phyloP scores from a whole-genome alignment of 345 rosid species.

The Acer campestre region DNA sequence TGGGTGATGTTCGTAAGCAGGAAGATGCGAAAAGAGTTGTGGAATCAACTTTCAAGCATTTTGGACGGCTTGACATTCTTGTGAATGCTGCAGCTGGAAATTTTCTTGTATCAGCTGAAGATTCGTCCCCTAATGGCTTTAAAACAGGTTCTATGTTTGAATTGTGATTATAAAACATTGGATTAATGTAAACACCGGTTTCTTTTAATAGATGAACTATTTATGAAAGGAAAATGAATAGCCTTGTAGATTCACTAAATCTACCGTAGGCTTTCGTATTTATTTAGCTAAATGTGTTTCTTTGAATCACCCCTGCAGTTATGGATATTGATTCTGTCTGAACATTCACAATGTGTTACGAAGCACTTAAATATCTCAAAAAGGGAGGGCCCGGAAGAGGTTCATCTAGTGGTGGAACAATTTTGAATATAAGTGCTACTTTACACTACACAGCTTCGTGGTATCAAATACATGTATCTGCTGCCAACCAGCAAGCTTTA shows the following conservation, averaged over 20 bases:
- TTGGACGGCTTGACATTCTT: slow-evolving; percentile 67
- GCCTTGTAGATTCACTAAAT: neutral
- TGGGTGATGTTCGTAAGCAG: slow-evolving; percentile 78
- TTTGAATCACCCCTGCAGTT: slow-evolving; percentile 42
- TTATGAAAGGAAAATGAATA: neutral
- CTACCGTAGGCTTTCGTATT: neutral
- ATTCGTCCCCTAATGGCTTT: slow-evolving; percentile 82
- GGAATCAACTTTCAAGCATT: slow-evolving; percentile 65
- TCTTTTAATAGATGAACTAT: neutral
- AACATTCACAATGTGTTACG: slow-evolving; percentile 74
- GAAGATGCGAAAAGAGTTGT: slow-evolving; percentile 73
- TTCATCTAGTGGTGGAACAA: slow-evolving; percentile 50
- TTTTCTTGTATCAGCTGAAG: slow-evolving; percentile 74
- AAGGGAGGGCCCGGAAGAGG: slow-evolving; percentile 65
- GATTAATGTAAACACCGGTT: neutral
- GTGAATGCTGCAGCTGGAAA: slow-evolving; percentile 87
- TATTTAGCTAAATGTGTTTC: slow-evolving; percentile 6
- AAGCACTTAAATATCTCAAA: slow-evolving; percentile 69
- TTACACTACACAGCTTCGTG: slow-evolving; percentile 77
- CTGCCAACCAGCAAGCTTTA: slow-evolving; percentile 54
- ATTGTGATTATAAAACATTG: neutral
- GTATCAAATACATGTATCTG: slow-evolving; percentile 86
- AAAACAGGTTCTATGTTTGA: slow-evolving; percentile 46
- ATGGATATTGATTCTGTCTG: slow-evolving; percentile 81
- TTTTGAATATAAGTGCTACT: slow-evolving; percentile 79